Conservation (phyloP, 805 yeast species). For the Candida nanaspora region DNA sequence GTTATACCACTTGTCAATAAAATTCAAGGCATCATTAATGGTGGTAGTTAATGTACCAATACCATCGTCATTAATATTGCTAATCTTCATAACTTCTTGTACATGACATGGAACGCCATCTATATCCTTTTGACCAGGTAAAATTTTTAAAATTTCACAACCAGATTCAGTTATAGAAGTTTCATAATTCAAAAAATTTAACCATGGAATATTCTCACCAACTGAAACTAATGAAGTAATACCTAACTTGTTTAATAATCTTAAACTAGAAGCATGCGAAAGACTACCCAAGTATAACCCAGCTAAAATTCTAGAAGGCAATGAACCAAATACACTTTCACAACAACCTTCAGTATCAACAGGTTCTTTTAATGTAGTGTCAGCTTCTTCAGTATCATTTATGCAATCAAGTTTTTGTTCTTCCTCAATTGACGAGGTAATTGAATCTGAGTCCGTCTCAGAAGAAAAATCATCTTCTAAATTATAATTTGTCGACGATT, state of each 20-base stretch:
- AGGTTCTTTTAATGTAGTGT: background rate
- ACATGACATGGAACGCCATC: conserved; percentile 24
- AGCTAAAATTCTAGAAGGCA: conserved; percentile 80
- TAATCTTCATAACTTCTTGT: conserved; percentile 50
- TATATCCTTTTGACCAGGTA: conserved; percentile 10
- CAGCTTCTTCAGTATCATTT: background rate
- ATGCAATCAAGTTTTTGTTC: too few relatives aligned
- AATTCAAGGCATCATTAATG: conserved; percentile 56
- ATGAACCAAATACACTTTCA: conserved; percentile 42
- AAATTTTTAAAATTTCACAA: conserved; percentile 20
- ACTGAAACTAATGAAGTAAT: conserved; percentile 76
- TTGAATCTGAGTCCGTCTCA: background rate
- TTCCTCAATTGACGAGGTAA: background rate
- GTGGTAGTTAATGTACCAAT: conserved; percentile 65
- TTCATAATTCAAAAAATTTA: conserved; percentile 21
- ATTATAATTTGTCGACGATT: conserved; percentile 1
- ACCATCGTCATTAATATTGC: conserved; percentile 85
- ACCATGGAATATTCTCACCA: conserved; percentile 75
- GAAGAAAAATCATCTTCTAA: background rate
- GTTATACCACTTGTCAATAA: conserved; percentile 48
- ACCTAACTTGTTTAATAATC: conserved; percentile 55
- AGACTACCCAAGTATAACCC: conserved; percentile 83
- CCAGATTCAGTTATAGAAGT: conserved; percentile 17
- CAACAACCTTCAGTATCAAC: conserved; percentile 22
- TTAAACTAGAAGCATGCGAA: conserved; percentile 69